Evolutionary conservation across 345 rosid genomes (phyloP).

Genomic region (Eutrema heterophyllum): DNA sequence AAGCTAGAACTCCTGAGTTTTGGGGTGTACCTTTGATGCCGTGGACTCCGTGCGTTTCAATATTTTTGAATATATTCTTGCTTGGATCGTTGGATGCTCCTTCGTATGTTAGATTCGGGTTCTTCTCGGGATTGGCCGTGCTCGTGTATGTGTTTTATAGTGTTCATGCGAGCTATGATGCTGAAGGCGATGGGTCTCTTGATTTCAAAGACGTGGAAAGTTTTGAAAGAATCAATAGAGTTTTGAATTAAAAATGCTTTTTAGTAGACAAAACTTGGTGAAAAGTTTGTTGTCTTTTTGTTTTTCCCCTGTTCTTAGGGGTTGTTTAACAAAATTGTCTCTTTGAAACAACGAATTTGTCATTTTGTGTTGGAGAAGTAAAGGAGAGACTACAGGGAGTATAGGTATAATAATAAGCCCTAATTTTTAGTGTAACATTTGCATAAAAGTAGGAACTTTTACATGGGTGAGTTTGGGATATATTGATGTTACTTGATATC

Average conservation of each 20-base stretch:
- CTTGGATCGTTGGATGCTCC: conserved; percentile 67
- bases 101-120: conserved; percentile 65
- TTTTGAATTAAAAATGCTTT: conserved; percentile 3
- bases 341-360: background rate
- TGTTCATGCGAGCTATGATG: conserved; percentile 89
- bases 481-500: background rate
- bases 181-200: conserved; percentile 47
- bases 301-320: background rate
- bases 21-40: conserved; percentile 97
- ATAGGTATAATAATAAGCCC: background rate
- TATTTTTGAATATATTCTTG: conserved; percentile 72
- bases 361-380: background rate
- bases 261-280: background rate
- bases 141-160: conserved; percentile 71
- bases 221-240: conserved; percentile 30
- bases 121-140: conserved; percentile 60
- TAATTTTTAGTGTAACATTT: background rate
- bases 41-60: conserved; percentile 74
- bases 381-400: background rate
- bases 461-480: background rate
- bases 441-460: background rate
- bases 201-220: conserved; percentile 43
- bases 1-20: conserved; percentile 66
- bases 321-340: background rate
- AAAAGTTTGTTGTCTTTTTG: background rate